Evolutionary conservation across 208 protist genomes (phyloP), one percentile per base, ranked within the genome.

Genomic region (Crithidia expoeki): DNA sequence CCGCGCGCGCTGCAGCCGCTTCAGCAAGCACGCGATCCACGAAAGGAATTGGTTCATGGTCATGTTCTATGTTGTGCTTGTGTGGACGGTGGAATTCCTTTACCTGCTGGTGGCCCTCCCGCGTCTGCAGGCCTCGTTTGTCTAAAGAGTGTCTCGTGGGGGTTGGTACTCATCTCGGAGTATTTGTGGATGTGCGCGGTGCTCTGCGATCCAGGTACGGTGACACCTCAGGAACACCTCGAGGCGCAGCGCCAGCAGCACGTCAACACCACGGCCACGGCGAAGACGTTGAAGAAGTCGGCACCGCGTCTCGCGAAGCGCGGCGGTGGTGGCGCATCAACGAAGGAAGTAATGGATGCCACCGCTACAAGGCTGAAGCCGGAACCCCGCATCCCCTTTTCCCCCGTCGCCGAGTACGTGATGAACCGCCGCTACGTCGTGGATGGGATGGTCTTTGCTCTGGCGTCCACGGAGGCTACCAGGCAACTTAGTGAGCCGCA

Each of bases 21-120:
- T 74, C 63, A 34, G 56, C 16, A 64, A 84, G 2, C 68, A 88
- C 70, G 76, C 74, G 11, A 60, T 89, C 11, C 46, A 71, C 30
- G 80, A 92, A 52, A 84, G 89, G 21, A 89, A 98, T 68, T 92
- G 84, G 72, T 76, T 87, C 51, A 92, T 97, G 72, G 84, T 95
- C 32, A 52, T 83, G n/a, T 92, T 95, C 44, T 98, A 98, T 72
- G 64, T 94, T 58, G 63, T 79, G 0, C 77, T 98, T 4, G 91
- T 96, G n/a, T 90, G 84, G 81, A 79, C 84, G 40, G 88, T 89
- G 57, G 90, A 97, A 63, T 64, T 83, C 21, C 49, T 96, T 4
- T 98, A 96, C 74, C 70, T 96, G 2, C 57, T 88, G 32, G 36
- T 87, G 33, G 68, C 76, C 36, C 68, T 96, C 21, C 88, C 88